Conservation (phyloP, 169 alveolate genomes). For the Cryptosporidium muris region DNA sequence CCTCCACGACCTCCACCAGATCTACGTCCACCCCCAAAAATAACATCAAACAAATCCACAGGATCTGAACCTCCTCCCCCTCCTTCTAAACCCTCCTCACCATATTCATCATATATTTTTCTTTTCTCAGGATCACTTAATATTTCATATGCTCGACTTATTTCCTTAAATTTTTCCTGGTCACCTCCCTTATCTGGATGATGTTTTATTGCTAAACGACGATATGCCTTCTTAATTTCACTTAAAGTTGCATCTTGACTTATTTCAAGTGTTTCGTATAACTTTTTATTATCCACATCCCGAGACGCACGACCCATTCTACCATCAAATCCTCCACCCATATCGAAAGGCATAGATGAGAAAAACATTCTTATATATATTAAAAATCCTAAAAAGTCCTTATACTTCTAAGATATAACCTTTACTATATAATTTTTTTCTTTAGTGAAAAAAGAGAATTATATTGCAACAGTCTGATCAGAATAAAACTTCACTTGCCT, state of each 20-base stretch:
- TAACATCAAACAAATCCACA: slow-evolving; percentile 89
- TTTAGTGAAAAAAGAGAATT: neutral
- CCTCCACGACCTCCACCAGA: slow-evolving; percentile 81
- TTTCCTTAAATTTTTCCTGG: slow-evolving; percentile 94
- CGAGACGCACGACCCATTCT: slow-evolving; percentile 72
- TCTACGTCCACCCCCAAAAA: slow-evolving; percentile 95
- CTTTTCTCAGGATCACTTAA: slow-evolving; percentile 96
- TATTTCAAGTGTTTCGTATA: slow-evolving; percentile 84
- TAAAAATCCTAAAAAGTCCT: neutral
- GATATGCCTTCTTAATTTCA: slow-evolving; percentile 94
- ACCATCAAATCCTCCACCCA: slow-evolving; percentile 72
- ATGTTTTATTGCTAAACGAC: slow-evolving; percentile 92
- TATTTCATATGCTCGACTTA: slow-evolving; percentile 96
- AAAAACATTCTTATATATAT: slow-evolving; percentile 32
- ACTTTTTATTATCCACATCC: slow-evolving; percentile 84
- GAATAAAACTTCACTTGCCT: too few relatives aligned
- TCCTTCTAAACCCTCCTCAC: slow-evolving; percentile 97
- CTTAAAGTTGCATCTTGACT: slow-evolving; percentile 85
- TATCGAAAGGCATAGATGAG: slow-evolving; percentile 70
- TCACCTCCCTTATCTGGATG: slow-evolving; percentile 99
- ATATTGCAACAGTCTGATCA: too few relatives aligned
- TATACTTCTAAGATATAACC: neutral
- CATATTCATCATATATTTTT: slow-evolving; percentile 94
- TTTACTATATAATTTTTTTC: neutral
- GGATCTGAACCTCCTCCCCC: slow-evolving; percentile 87